These are phyloP conservation scores for Symbiodinium natans DNA, from an alignment of 73 alveolate species.

Conservation along the genomic window DNA sequence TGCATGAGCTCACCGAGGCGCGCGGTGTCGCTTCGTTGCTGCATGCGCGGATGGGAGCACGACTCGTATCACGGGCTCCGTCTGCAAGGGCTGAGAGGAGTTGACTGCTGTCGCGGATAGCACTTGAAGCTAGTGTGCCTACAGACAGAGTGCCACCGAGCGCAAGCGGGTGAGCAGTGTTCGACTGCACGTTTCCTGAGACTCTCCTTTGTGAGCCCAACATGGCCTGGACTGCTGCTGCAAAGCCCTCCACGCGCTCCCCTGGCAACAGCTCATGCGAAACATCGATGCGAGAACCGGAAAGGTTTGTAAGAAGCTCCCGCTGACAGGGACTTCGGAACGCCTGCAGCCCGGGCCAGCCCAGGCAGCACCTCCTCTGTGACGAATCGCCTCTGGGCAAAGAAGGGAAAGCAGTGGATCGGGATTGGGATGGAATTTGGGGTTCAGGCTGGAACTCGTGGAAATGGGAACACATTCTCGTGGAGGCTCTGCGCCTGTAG, in stretches of 20 bases:
- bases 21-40: conserved; percentile 50
- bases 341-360: conserved; percentile 13
- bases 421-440: background rate
- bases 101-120: too few species aligned
- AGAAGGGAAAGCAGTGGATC: too few species aligned
- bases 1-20: background rate
- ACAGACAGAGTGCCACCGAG: too few species aligned
- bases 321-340: background rate
- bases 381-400: conserved; percentile 29
- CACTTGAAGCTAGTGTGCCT: too few species aligned
- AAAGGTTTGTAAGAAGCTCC: background rate
- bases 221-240: background rate
- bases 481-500: conserved; percentile 18
- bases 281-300: too few species aligned
- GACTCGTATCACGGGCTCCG: conserved; percentile 75
- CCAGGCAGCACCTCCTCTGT: conserved; percentile 24
- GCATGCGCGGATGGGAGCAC: conserved; percentile 34
- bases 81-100: conserved; percentile 7
- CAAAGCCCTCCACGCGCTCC: background rate
- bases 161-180: too few species aligned
- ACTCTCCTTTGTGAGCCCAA: too few species aligned
- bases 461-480: background rate
- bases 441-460: background rate
- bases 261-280: background rate
- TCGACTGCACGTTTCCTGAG: too few species aligned